Base-by-base conservation (phyloP, 2,329 filamentous ascomycete genomes). In the Penicillium sp. region DNA sequence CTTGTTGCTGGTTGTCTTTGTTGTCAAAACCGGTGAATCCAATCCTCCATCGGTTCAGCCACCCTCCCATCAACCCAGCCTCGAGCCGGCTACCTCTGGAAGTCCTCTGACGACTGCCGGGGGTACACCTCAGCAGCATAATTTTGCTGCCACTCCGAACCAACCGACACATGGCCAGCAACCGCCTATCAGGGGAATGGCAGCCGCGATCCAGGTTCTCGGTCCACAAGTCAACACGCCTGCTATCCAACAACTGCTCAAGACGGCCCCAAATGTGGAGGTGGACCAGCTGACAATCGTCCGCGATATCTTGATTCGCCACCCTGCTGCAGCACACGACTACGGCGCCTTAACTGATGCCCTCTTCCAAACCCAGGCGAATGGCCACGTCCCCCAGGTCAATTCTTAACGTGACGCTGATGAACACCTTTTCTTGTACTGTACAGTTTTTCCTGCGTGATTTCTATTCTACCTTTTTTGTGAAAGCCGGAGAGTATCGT, bases 1-100 rank as follows among this genome's bases (percentile, higher is more conserved):
- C 1, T 79, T 92, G 67, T 70, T 98, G 23, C 71, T 96, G 6
- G 78, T 89, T 14, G 84, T 90, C 1, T 84, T 96, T 46, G 86
- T 95, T 3, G 85, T 93, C 47, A 79, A 84, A 23, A 81, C 82
- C 32, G 64, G 66, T 50, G 67, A 67, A 23, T 67, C 59, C 8
- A 66, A 58, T 47, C 61, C 59, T 29, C 48, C 65, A 39, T 62
- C 68, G 34, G 54, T 65, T 2, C 64, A 65, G 33, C 57, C 66
- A 37, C 47, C 69, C 39, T 61, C 67, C 41, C 53, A 70, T 54
- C 58, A 54, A 27, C 45, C 56, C 41, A 64, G 48, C 48, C 54
- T 57, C 52, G 60, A 60, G 51, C 59, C 60, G 20, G 36, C 54
- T 38, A 39, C 55, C 49, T 50, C 58, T 48, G 56, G 57, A 32